A percentile compares a stretch with the other conserved stretches of the same genome.
Conservation (phyloP, 2,329 filamentous ascomycete species). For the Hymenoscyphus infarciens region DNA sequence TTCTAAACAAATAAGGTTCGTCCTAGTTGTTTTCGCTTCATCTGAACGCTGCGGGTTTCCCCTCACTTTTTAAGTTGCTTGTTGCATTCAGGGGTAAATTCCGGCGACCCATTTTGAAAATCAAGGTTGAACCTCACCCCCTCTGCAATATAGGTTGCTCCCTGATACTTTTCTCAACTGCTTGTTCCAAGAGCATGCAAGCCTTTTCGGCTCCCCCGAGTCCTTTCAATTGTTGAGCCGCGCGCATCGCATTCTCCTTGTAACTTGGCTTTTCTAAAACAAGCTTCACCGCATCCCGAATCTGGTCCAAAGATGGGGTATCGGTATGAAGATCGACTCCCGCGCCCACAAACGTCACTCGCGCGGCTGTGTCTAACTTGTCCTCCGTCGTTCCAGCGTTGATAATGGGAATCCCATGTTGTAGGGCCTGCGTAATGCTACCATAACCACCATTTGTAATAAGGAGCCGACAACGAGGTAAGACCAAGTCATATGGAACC, state of each 20-base stretch:
- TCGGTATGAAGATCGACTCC: background rate
- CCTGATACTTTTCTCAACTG: background rate
- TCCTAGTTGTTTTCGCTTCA: too few species aligned
- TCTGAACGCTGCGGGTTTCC: too few species aligned
- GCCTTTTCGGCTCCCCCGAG: background rate
- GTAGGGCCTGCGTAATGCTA: background rate
- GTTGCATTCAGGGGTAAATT: background rate
- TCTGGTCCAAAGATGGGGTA: slow-evolving; percentile 3
- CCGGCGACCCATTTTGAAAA: background rate
- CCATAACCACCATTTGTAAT: slow-evolving; percentile 7
- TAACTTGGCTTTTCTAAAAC: slow-evolving; percentile 1
- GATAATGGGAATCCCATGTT: background rate
- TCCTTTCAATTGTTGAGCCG: background rate
- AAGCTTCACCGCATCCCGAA: background rate
- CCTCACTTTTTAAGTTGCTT: too few species aligned
- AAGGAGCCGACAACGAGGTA: background rate
- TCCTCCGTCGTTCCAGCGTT: slow-evolving; percentile 3
- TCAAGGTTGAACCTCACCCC: background rate
- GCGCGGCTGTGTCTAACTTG: slow-evolving; percentile 1
- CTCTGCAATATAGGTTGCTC: background rate
- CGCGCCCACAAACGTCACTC: background rate
- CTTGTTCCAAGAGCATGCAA: slow-evolving; percentile 1
- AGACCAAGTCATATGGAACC: background rate
- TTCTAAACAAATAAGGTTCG: too few species aligned
- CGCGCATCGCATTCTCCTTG: background rate